Conservation (phyloP, 805 yeast genomes). For the Cyberlindnera saturnus region DNA sequence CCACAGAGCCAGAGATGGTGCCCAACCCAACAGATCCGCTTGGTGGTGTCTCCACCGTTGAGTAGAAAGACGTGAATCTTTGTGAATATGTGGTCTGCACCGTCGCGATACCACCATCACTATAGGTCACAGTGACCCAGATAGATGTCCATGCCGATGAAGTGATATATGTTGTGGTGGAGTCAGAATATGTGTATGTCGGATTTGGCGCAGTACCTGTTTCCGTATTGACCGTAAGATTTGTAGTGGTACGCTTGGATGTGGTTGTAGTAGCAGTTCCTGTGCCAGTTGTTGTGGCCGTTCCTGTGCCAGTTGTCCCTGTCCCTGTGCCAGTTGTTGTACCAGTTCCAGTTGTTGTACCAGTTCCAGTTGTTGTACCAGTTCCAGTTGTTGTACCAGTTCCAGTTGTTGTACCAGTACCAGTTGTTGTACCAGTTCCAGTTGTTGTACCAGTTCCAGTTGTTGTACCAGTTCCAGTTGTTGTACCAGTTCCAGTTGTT, state of each 20-base stretch:
- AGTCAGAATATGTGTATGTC: slow-evolving; percentile 24
- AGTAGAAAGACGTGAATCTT: slow-evolving; percentile 39
- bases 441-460: slow-evolving; percentile 6
- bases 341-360: slow-evolving; percentile 3
- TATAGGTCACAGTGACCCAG: slow-evolving; percentile 47
- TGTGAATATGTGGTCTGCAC: slow-evolving; percentile 52
- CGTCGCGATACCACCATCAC: slow-evolving; percentile 40
- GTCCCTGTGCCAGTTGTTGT: slow-evolving; percentile 4
- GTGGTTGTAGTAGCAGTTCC: slow-evolving; percentile 14
- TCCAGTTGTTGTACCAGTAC: slow-evolving; percentile 2
- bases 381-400: background rate
- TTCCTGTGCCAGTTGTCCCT: slow-evolving; percentile 4
- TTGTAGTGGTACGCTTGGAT: slow-evolving; percentile 16
- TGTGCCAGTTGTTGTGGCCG: slow-evolving; percentile 8
- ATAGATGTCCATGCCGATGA: slow-evolving; percentile 29
- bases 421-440: slow-evolving; percentile 6
- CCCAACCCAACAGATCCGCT: slow-evolving; percentile 81
- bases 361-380: background rate
- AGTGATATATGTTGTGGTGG: slow-evolving; percentile 25
- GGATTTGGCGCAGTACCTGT: slow-evolving; percentile 17
- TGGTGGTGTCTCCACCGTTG: slow-evolving; percentile 40
- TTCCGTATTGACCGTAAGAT: slow-evolving; percentile 10
- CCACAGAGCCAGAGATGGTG: slow-evolving; percentile 61
- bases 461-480: slow-evolving; percentile 4
- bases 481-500: background rate